Evolutionary conservation across 176 grass and related monocot genomes (phyloP).

Genomic region (Panicum miliaceum): DNA sequence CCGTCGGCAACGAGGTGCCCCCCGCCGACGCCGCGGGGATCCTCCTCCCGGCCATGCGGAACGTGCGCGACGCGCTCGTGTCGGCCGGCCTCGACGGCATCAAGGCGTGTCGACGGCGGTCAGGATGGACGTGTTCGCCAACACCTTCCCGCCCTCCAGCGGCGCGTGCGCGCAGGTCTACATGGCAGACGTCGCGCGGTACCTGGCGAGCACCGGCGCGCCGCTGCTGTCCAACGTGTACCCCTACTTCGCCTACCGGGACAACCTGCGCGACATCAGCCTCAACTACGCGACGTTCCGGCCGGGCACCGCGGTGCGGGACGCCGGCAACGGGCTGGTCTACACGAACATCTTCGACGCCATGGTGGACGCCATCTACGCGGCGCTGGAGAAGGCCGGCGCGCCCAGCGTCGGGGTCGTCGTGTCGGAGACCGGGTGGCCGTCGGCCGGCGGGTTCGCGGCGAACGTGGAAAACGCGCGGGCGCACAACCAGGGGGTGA

Average conservation of each 20-base stretch:
- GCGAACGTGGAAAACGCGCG: constrained; percentile 47
- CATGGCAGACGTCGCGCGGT: constrained; percentile 40
- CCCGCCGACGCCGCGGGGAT: not conserved
- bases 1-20: constrained; percentile 65
- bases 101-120: constrained; percentile 59
- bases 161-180: constrained; percentile 27
- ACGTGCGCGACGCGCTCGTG: constrained; percentile 40
- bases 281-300: constrained; percentile 56
- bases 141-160: constrained; percentile 50
- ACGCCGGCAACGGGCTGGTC: constrained; percentile 24
- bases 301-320: constrained; percentile 17
- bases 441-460: constrained; percentile 55
- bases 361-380: constrained; percentile 61
- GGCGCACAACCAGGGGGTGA: constrained; percentile 58
- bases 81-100: constrained; percentile 33
- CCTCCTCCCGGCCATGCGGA: constrained; percentile 64
- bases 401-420: constrained; percentile 41
- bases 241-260: constrained; percentile 57
- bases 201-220: constrained; percentile 37
- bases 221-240: constrained; percentile 68
- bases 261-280: not conserved
- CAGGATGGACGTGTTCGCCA: constrained; percentile 8
- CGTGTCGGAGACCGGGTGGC: constrained; percentile 68
- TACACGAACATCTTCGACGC: constrained; percentile 69
- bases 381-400: constrained; percentile 61